Base-by-base conservation (phyloP, 768 basidiomycete genomes). In the Auricularia cornea region DNA sequence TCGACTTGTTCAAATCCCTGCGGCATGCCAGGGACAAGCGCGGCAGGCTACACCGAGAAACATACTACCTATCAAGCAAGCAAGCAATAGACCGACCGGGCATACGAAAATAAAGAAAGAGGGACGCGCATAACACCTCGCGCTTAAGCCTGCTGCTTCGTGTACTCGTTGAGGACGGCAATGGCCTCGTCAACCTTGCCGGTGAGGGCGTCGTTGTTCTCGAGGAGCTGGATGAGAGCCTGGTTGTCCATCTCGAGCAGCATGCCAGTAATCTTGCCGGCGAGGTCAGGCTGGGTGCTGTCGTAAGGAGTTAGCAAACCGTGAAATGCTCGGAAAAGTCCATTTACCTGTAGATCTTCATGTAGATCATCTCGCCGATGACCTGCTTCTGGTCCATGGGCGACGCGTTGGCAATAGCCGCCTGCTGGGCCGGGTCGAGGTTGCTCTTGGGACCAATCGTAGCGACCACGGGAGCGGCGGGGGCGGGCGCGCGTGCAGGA, bases 181-280 rank as follows among this genome's bases (percentile, higher is more conserved):
- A 98, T 83, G 33, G 96, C 96, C 80, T 98, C 96, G 64, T 84
- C 85, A 67, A 97, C 90, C 83, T 99, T 99, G 76, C 81, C 78
- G 71, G 84, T 84, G 82, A 99, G 85, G 51, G 94, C 85, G 11
- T 93, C 92, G 26, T 80, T 78, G 62, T 85, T 78, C 65, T 96
- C 94, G 69, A 98, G 78, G 59, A 99, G 84, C 77, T 92, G 88
- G 31, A 98, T 78, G 60, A 99, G 82, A 77, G 98, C 97, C 59
- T 82, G 72, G 78, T 96, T 96, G 76, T 98, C 95, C 96, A 99
- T 98, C 85, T 99, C 95, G 67, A 98, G 85, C 72, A 98, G 81
- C 95, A 98, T 98, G 62, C 94, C 95, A 52, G 95, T 98, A 75
- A 98, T 97, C 83, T 98, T 98, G 65, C 97, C 97, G 67, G 97